A percentile compares a stretch with the other conserved stretches of the same genome.
Evolutionary conservation across 1,284 basidiomycete genomes (phyloP).

Genomic region (Ceratobasidium theobromae): DNA sequence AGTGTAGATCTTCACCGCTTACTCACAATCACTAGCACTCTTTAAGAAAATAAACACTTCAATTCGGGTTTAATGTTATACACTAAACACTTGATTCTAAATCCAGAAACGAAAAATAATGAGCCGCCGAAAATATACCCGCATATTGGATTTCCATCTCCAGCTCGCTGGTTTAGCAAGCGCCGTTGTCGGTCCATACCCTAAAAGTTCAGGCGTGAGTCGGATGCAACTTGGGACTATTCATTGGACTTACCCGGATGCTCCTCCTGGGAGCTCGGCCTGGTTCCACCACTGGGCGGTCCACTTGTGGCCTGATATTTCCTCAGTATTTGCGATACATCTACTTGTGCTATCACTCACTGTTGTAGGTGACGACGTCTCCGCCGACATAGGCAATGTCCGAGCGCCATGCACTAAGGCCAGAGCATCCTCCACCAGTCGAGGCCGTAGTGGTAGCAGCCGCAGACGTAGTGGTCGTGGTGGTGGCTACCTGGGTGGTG

Average conservation of each 20-base stretch:
- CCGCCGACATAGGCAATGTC: slow-evolving; percentile 35
- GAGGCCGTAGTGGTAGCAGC: slow-evolving; percentile 3
- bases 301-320: slow-evolving; percentile 16
- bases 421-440: slow-evolving; percentile 21
- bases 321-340: background rate
- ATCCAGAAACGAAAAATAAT: too few relatives aligned
- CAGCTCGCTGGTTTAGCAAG: too few relatives aligned
- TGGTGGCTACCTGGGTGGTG: background rate
- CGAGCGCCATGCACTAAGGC: slow-evolving; percentile 30
- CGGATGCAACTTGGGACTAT: background rate
- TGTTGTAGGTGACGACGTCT: slow-evolving; percentile 33
- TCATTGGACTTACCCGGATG: slow-evolving; percentile 10
- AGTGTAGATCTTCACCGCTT: too few relatives aligned
- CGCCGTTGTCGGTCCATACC: slow-evolving; percentile 35
- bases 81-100: too few relatives aligned
- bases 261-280: slow-evolving; percentile 33
- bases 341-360: background rate
- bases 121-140: too few relatives aligned
- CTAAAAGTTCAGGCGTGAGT: background rate
- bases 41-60: too few relatives aligned
- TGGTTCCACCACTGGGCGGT: slow-evolving; percentile 38
- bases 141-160: too few relatives aligned
- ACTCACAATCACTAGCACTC: too few relatives aligned
- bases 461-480: background rate
- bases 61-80: too few relatives aligned